phyloP scores from a whole-genome alignment of 1,284 basidiomycete species.

The Pascua sp. region DNA sequence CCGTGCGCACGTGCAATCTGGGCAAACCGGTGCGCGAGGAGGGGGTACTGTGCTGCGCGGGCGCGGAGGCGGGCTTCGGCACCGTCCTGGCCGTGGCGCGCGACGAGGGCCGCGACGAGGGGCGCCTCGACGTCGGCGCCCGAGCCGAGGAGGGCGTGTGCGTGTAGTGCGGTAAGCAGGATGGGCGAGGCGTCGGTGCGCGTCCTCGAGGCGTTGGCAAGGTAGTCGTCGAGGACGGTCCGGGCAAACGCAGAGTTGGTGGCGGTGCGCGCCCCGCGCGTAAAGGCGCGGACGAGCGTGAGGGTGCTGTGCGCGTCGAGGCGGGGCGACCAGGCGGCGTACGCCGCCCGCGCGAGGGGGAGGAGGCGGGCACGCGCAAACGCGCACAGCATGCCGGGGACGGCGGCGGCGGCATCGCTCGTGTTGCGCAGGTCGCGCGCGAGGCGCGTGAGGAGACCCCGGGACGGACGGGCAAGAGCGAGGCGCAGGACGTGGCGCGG shows the following conservation, averaged over 20 bases:
- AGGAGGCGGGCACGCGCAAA: constrained; percentile 12
- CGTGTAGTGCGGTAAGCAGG: constrained; percentile 4
- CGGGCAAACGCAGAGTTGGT: constrained; percentile 9
- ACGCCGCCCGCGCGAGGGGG: constrained; percentile 1
- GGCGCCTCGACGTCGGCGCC: background rate
- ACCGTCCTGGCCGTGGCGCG: background rate
- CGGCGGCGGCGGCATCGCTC: constrained; percentile 1
- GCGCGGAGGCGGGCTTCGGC: background rate
- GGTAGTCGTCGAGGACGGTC: constrained; percentile 7
- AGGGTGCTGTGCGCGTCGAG: constrained; percentile 11
- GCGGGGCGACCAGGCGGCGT: background rate
- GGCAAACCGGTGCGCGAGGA: constrained; percentile 12
- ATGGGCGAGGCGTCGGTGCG: background rate
- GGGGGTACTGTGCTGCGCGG: background rate
- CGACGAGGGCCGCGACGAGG: constrained; percentile 1
- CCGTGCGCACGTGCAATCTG: constrained; percentile 1
- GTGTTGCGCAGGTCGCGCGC: constrained; percentile 5
- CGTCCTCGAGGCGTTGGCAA: background rate
- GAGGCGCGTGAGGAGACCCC: constrained; percentile 2
- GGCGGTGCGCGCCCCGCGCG: constrained; percentile 5
- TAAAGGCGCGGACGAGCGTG: constrained; percentile 10
- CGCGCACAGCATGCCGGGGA: constrained; percentile 12
- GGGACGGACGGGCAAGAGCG: constrained; percentile 6
- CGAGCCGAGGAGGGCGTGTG: constrained; percentile 5
- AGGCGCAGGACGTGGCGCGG: constrained; percentile 10